A percentile compares a stretch with the other conserved stretches of the same genome.
Conservation (phyloP, 495 filamentous ascomycete genomes). For the Neurospora sp. region DNA sequence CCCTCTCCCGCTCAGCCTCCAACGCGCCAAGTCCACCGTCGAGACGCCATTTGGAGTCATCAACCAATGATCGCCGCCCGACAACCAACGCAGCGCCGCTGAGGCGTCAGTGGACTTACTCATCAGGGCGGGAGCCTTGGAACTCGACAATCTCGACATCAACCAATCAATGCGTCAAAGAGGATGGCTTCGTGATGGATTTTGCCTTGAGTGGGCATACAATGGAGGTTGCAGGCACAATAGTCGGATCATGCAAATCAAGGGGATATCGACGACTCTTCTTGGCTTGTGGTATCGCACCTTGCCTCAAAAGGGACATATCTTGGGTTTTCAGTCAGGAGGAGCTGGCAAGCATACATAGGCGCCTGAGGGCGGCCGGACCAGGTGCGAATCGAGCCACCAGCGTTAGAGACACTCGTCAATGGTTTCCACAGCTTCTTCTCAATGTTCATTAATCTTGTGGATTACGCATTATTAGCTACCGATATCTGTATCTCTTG, state of each 20-base stretch:
- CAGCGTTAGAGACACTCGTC: background rate
- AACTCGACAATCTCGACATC: background rate
- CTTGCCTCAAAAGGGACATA: background rate
- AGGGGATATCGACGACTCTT: background rate
- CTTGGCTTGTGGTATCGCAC: background rate
- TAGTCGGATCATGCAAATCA: background rate
- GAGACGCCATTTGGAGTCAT: background rate
- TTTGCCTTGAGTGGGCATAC: background rate
- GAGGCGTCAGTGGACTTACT: background rate
- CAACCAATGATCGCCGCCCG: background rate
- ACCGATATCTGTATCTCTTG: too few species aligned
- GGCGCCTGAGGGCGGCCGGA: background rate
- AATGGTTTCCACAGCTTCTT: background rate
- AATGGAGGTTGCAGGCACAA: too few species aligned
- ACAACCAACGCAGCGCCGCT: background rate
- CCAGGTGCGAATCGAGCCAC: background rate
- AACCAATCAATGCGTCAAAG: background rate
- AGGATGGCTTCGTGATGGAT: too few species aligned
- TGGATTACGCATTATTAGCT: too few species aligned
- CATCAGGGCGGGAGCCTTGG: background rate
- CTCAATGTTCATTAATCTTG: accelerated
- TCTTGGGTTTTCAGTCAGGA: background rate
- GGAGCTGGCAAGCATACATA: background rate
- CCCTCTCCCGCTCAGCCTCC: background rate
- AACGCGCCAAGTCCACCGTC: background rate